A percentile compares a stretch with the other conserved stretches of the same genome.
Conservation (phyloP, 2,329 filamentous ascomycete species). For the Cryphonectria naterciae region DNA sequence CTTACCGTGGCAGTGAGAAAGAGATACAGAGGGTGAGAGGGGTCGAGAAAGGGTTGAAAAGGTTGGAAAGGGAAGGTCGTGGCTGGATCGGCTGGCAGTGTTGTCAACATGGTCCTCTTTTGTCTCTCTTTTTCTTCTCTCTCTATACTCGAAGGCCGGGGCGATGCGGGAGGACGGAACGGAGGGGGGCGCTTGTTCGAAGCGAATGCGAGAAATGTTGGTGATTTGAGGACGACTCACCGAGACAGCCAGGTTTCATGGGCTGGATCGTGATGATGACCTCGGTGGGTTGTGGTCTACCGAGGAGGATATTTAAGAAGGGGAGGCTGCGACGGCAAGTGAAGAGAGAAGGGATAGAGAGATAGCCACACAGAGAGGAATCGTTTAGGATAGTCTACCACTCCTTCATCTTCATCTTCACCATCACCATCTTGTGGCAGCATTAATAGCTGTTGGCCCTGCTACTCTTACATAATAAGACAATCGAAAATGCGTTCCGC, state of each 20-base stretch:
- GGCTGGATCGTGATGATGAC: neutral
- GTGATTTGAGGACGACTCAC: neutral
- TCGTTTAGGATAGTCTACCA: neutral
- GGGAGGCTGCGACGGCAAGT: neutral
- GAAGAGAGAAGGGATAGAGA: neutral
- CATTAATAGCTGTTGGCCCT: neutral
- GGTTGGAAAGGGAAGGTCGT: conserved; percentile 11
- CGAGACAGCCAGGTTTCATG: neutral
- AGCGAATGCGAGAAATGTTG: conserved; percentile 6
- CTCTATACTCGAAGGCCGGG: neutral
- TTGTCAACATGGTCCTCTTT: neutral
- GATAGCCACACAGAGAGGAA: neutral
- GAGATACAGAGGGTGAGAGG: neutral
- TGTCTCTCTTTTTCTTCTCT: too few species aligned
- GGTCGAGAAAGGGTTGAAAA: neutral
- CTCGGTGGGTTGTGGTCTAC: neutral
- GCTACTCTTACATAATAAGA: neutral
- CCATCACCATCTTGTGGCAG: neutral
- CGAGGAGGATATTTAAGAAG: conserved; percentile 4
- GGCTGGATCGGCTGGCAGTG: neutral
- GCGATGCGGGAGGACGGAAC: neutral
- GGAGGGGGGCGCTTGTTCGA: neutral
- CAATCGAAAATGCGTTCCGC: conserved; percentile 20
- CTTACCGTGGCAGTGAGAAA: neutral
- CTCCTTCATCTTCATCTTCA: neutral